Conservation (phyloP, 805 yeast genomes). For the Zygosaccharomyces bailii region DNA sequence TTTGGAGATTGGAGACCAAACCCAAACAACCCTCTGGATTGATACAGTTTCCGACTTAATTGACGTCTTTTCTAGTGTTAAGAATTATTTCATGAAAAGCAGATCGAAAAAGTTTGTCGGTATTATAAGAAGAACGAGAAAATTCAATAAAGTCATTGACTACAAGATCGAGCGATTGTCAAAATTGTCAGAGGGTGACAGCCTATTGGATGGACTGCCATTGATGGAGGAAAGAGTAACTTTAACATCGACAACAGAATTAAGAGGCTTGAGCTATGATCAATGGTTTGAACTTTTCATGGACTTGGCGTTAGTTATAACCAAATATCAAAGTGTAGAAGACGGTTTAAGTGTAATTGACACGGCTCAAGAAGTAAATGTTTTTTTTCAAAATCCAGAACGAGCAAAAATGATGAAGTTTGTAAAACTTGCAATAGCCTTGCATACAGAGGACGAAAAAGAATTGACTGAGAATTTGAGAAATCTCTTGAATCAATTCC, state of each 20-base stretch:
- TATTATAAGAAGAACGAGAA: conserved; percentile 57
- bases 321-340: conserved; percentile 54
- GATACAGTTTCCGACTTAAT: conserved; percentile 78
- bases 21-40: conserved; percentile 77
- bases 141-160: conserved; percentile 61
- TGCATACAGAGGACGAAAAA: conserved; percentile 47
- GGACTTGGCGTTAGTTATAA: conserved; percentile 67
- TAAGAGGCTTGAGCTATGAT: conserved; percentile 72
- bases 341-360: conserved; percentile 69
- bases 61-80: conserved; percentile 74
- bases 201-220: conserved; percentile 37
- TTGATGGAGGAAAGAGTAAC: conserved; percentile 41
- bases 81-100: conserved; percentile 75
- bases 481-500: conserved; percentile 59
- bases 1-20: conserved; percentile 47
- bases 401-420: conserved; percentile 59
- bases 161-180: conserved; percentile 68
- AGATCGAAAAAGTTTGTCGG: conserved; percentile 68
- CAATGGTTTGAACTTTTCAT: conserved; percentile 84
- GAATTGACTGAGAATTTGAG: conserved; percentile 59
- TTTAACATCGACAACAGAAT: conserved; percentile 52
- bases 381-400: conserved; percentile 63
- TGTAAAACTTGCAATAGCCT: conserved; percentile 61
- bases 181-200: conserved; percentile 56
- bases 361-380: conserved; percentile 72